Conservation (phyloP, 345 rosid species). For the Tarenaya hassleriana region DNA sequence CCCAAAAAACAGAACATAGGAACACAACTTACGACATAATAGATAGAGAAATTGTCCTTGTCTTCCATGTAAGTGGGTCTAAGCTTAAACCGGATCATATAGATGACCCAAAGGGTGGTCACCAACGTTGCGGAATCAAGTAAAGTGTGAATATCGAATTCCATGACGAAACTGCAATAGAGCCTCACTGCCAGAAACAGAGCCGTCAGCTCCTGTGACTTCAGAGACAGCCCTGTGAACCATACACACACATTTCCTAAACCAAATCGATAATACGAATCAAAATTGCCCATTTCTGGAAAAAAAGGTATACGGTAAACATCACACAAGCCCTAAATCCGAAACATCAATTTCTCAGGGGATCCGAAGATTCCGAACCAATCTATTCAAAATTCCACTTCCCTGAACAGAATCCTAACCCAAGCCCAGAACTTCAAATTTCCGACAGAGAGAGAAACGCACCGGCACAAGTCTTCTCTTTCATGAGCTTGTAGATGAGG, state of each 20-base stretch:
- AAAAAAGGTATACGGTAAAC: too few species aligned
- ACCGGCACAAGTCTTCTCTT: slow-evolving; percentile 89
- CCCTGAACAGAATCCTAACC: too few species aligned
- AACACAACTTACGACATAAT: slow-evolving; percentile 54
- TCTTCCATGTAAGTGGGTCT: slow-evolving; percentile 77
- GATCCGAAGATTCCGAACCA: not conserved
- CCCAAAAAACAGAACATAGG: not conserved
- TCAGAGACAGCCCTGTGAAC: slow-evolving; percentile 68
- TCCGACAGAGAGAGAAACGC: not conserved
- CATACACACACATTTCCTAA: slow-evolving; percentile 3
- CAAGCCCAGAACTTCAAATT: not conserved
- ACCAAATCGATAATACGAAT: not conserved
- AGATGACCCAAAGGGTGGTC: slow-evolving; percentile 86
- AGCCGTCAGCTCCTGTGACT: slow-evolving; percentile 87
- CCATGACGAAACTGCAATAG: too few species aligned
- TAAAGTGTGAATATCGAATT: slow-evolving; percentile 77
- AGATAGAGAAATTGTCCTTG: slow-evolving; percentile 70
- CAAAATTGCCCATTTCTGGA: too few species aligned
- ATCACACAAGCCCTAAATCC: not conserved
- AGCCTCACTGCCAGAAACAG: slow-evolving; percentile 67
- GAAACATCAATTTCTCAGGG: not conserved
- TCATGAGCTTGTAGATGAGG: too few species aligned
- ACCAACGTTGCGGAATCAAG: slow-evolving; percentile 71
- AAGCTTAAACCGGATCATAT: slow-evolving; percentile 80
- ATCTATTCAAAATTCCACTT: not conserved